Percentiles rank a stretch among this genome's conserved stretches.
Evolutionary conservation across 192 early-diverging fungal species (phyloP).

Genomic region (Linderina pennispora): DNA sequence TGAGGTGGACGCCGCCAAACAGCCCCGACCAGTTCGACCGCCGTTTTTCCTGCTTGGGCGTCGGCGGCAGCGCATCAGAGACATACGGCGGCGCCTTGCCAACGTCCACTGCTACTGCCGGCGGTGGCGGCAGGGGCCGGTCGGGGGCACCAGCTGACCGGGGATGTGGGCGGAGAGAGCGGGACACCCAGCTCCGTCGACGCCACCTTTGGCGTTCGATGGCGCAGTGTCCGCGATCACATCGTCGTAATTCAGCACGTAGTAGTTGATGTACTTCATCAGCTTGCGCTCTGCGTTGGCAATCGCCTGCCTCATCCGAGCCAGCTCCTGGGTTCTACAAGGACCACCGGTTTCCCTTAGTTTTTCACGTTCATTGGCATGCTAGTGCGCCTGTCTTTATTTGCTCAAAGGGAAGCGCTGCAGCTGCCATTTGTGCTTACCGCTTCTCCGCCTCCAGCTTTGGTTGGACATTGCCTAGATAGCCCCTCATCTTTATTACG

Average conservation of each 20-base stretch:
- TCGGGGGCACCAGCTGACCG: too few relatives aligned
- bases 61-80: slow-evolving; percentile 22
- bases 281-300: slow-evolving; percentile 25
- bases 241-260: slow-evolving; percentile 40
- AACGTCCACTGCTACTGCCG: background rate
- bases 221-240: too few relatives aligned
- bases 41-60: too few relatives aligned
- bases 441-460: background rate
- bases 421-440: background rate
- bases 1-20: slow-evolving; percentile 32
- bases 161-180: too few relatives aligned
- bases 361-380: too few relatives aligned
- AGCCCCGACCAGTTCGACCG: slow-evolving; percentile 28
- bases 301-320: slow-evolving; percentile 11
- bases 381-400: too few relatives aligned
- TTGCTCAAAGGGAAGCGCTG: too few relatives aligned
- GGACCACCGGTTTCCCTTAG: too few relatives aligned
- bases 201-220: too few relatives aligned
- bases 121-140: too few relatives aligned
- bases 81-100: slow-evolving; percentile 7
- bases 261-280: slow-evolving; percentile 32
- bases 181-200: background rate
- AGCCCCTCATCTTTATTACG: slow-evolving; percentile 9
- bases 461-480: slow-evolving; percentile 1
- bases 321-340: slow-evolving; percentile 2